These are phyloP conservation scores for Pilatotrama ljubarskyi DNA, from an alignment of 768 basidiomycete genomes.

Conservation along the genomic window DNA sequence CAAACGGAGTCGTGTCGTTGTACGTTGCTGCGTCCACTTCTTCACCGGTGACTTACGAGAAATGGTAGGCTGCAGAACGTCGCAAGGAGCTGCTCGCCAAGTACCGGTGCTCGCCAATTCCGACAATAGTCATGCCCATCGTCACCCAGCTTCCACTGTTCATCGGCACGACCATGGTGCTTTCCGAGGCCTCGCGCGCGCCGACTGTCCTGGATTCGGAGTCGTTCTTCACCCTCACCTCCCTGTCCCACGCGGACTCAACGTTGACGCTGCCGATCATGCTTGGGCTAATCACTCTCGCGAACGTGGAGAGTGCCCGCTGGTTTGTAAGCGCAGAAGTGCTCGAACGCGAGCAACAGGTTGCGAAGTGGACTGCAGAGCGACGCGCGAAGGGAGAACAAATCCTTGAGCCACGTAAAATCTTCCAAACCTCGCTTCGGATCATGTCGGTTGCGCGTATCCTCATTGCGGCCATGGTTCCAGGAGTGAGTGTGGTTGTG, in stretches of 20 bases:
- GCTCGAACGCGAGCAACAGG: constrained; percentile 48
- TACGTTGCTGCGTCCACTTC: constrained; percentile 30
- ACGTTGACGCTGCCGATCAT: constrained; percentile 69
- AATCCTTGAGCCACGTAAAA: constrained; percentile 46
- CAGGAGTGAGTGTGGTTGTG: constrained; percentile 54
- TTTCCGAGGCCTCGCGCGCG: constrained; percentile 54
- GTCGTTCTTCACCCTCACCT: constrained; percentile 71
- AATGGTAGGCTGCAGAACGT: constrained; percentile 49
- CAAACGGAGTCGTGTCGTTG: constrained; percentile 49
- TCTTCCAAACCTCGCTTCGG: constrained; percentile 58
- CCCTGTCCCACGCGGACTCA: constrained; percentile 69
- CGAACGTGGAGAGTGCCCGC: constrained; percentile 74
- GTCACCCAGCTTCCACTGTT: constrained; percentile 74
- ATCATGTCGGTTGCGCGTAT: constrained; percentile 66
- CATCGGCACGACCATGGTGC: constrained; percentile 58
- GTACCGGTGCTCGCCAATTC: constrained; percentile 56
- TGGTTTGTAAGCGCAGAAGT: constrained; percentile 70
- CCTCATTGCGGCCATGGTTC: constrained; percentile 62
- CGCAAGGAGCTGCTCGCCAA: constrained; percentile 60
- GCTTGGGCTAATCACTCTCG: constrained; percentile 72
- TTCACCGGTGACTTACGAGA: not conserved
- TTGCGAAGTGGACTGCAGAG: constrained; percentile 48
- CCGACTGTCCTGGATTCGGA: constrained; percentile 75
- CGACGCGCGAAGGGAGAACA: constrained; percentile 44
- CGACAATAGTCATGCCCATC: constrained; percentile 60